Conservation (phyloP, 768 basidiomycete species). For the Panus rudis region DNA sequence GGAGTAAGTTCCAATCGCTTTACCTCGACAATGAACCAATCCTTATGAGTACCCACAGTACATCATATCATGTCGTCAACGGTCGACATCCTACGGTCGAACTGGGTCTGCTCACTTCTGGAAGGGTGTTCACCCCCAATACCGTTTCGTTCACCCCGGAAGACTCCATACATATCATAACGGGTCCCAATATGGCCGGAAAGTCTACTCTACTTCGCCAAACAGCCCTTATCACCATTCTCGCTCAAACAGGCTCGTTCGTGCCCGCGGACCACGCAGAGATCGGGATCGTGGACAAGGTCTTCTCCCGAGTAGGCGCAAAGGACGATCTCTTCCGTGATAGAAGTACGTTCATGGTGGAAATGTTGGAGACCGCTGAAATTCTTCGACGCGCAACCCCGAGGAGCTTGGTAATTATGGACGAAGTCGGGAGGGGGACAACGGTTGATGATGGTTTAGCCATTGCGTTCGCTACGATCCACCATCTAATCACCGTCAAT, state of each 20-base stretch:
- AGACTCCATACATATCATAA: constrained; percentile 75
- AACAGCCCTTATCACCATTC: constrained; percentile 79
- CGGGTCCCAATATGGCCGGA: constrained; percentile 94
- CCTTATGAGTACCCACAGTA: constrained; percentile 27
- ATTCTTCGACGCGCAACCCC: constrained; percentile 81
- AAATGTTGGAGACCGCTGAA: constrained; percentile 91
- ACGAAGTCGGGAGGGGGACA: constrained; percentile 97
- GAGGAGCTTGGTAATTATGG: constrained; percentile 92
- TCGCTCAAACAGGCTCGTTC: constrained; percentile 90
- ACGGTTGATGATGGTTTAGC: constrained; percentile 89
- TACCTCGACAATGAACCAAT: neutral
- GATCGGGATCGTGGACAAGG: constrained; percentile 81
- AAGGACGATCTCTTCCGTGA: constrained; percentile 93
- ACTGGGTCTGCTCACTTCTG: constrained; percentile 66
- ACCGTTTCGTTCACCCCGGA: constrained; percentile 53
- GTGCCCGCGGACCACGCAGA: constrained; percentile 81
- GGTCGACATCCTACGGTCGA: constrained; percentile 95
- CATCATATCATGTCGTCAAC: constrained; percentile 59
- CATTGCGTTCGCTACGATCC: constrained; percentile 86
- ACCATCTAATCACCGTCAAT: constrained; percentile 69
- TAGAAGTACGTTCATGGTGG: constrained; percentile 97
- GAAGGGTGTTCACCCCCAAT: constrained; percentile 82
- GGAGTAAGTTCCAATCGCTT: constrained; percentile 36
- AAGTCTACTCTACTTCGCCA: constrained; percentile 93
- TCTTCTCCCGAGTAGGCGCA: constrained; percentile 94